Conservation (phyloP, 306 rosid genomes). For the Luffa aegyptiaca region DNA sequence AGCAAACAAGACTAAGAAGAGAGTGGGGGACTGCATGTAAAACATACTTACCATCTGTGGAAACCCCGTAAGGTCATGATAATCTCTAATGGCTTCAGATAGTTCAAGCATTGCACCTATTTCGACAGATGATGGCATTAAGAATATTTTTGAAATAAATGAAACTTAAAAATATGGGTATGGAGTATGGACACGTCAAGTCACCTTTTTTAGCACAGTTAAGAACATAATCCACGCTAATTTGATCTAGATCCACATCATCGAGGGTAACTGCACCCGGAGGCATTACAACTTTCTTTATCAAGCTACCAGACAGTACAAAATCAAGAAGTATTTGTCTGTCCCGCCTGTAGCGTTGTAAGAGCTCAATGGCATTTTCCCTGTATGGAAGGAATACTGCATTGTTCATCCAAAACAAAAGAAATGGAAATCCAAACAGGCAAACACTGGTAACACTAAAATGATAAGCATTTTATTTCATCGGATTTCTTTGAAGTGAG, state of each 20-base stretch:
- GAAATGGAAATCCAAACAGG: not conserved
- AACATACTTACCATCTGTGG: constrained; percentile 68
- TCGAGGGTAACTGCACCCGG: constrained; percentile 95
- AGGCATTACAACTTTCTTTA: constrained; percentile 96
- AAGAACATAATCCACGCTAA: constrained; percentile 87
- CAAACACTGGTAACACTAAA: not conserved
- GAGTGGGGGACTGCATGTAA: not conserved
- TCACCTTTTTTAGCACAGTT: constrained; percentile 80
- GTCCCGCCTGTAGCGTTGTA: constrained; percentile 84
- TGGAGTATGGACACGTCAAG: not conserved
- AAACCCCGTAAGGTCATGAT: constrained; percentile 75
- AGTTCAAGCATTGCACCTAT: constrained; percentile 89
- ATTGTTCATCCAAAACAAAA: constrained; percentile 8
- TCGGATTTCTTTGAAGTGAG: not conserved
- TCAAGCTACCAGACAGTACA: constrained; percentile 76
- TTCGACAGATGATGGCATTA: not conserved
- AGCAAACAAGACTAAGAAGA: not conserved
- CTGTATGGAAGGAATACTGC: constrained; percentile 18
- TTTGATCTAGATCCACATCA: constrained; percentile 97
- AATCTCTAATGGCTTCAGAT: constrained; percentile 95
- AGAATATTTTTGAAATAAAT: not conserved
- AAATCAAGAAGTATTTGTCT: constrained; percentile 82
- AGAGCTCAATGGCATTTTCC: constrained; percentile 63
- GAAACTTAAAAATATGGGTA: not conserved
- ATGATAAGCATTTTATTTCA: not conserved